A percentile compares a stretch with the other conserved stretches of the same genome.
These are phyloP conservation scores for Didymella pinodella DNA, from an alignment of 2,329 filamentous ascomycete genomes.

Conservation along the genomic window DNA sequence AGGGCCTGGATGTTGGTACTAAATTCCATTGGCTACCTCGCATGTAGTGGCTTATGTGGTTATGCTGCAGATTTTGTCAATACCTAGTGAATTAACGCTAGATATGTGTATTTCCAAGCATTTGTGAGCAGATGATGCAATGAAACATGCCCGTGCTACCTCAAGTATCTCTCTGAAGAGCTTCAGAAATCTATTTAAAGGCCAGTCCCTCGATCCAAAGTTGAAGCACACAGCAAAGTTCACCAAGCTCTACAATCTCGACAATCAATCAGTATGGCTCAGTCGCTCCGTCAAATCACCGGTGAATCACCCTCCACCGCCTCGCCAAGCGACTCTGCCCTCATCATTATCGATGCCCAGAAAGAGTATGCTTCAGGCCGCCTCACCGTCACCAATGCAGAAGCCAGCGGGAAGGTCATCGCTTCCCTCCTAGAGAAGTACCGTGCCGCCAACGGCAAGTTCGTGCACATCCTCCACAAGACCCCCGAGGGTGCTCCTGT, in stretches of 20 bases:
- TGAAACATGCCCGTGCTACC: too few species aligned
- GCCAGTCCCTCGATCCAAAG: background rate
- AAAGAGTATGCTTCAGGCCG: constrained; percentile 70
- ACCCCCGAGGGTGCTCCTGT: constrained; percentile 67
- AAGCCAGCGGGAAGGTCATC: constrained; percentile 63
- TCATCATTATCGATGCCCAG: constrained; percentile 75
- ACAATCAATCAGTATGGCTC: constrained; percentile 6
- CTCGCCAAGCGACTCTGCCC: constrained; percentile 62
- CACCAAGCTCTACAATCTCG: background rate
- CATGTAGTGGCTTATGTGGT: too few species aligned
- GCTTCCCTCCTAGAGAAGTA: constrained; percentile 65
- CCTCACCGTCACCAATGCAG: constrained; percentile 63
- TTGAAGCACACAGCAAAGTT: background rate
- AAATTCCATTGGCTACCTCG: background rate
- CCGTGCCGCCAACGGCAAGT: constrained; percentile 58
- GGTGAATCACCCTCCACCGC: constrained; percentile 64
- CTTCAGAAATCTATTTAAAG: background rate
- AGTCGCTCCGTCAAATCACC: constrained; percentile 60
- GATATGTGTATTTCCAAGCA: constrained; percentile 13
- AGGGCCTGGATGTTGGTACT: background rate
- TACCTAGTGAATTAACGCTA: background rate
- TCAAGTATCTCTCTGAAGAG: too few species aligned
- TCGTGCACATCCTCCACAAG: constrained; percentile 69
- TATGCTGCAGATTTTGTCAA: background rate
- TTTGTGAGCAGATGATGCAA: background rate